A percentile compares a stretch with the other conserved stretches of the same genome.
Conservation (phyloP, 176 grass and related monocot genomes). For the Triticum turgidum region DNA sequence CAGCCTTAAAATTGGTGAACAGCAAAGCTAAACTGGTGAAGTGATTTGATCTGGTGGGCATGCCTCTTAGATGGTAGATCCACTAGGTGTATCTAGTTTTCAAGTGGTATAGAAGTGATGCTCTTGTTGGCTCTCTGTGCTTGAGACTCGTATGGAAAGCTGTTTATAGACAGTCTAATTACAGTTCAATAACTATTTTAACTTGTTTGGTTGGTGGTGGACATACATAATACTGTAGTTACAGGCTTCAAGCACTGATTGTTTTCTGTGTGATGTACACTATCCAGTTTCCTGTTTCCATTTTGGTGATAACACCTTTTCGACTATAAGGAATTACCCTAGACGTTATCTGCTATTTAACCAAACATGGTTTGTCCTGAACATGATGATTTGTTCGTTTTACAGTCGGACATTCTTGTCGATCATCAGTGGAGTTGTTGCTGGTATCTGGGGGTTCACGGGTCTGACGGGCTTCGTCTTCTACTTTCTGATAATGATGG, state of each 20-base stretch:
- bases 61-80: neutral
- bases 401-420: conserved; percentile 90
- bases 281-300: neutral
- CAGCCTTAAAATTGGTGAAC: neutral
- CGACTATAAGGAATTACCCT: neutral
- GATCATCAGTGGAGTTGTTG: conserved; percentile 86
- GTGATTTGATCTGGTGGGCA: neutral
- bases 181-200: neutral
- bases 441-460: conserved; percentile 91
- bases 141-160: neutral
- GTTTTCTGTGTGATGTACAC: neutral
- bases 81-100: neutral
- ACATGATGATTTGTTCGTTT: conserved; percentile 7
- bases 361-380: conserved; percentile 16
- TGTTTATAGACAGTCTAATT: neutral
- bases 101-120: neutral
- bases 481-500: conserved; percentile 82
- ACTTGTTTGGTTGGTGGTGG: neutral
- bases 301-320: neutral
- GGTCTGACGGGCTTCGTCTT: conserved; percentile 78
- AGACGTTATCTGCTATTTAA: neutral
- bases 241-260: neutral
- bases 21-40: neutral
- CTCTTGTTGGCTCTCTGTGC: neutral
- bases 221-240: neutral